These are phyloP conservation scores for Mycena albidolilacea DNA, from an alignment of 768 basidiomycete species.

Conservation along the genomic window DNA sequence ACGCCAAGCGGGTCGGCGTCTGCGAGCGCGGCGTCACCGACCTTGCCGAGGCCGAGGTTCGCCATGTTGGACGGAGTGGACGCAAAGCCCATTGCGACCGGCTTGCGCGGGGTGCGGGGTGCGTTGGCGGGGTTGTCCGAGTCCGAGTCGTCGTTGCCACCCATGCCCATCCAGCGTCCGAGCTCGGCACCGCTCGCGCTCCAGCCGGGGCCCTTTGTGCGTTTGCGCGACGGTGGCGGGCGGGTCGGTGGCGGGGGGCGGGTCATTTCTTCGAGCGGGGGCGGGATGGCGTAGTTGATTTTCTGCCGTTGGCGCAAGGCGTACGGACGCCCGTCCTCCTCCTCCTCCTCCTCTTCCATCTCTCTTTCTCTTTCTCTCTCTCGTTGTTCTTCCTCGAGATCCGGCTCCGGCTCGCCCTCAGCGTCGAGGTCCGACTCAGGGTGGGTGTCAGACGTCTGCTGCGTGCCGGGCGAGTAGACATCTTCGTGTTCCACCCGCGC, in stretches of 20 bases:
- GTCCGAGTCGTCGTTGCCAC: slow-evolving; percentile 81
- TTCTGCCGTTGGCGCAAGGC: slow-evolving; percentile 73
- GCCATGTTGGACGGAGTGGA: slow-evolving; percentile 79
- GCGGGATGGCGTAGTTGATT: slow-evolving; percentile 88
- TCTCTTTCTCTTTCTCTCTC: slow-evolving; percentile 42
- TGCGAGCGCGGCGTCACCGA: slow-evolving; percentile 88
- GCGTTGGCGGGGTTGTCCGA: slow-evolving; percentile 63
- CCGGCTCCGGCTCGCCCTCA: slow-evolving; percentile 54
- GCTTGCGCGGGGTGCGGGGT: slow-evolving; percentile 73
- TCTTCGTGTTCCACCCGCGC: slow-evolving; percentile 60
- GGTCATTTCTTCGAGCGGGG: slow-evolving; percentile 80
- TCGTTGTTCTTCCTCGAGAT: slow-evolving; percentile 53
- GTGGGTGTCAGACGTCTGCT: slow-evolving; percentile 60
- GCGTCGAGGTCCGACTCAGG: slow-evolving; percentile 54
- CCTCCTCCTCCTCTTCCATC: slow-evolving; percentile 52
- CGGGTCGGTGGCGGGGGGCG: slow-evolving; percentile 55
- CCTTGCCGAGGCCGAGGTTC: slow-evolving; percentile 87
- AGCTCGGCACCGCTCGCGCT: slow-evolving; percentile 85
- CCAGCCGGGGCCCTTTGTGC: slow-evolving; percentile 75
- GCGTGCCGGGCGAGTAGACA: slow-evolving; percentile 71
- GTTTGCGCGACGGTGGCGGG: slow-evolving; percentile 39
- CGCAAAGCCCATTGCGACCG: slow-evolving; percentile 69
- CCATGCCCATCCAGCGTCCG: slow-evolving; percentile 83
- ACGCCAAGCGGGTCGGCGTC: slow-evolving; percentile 96
- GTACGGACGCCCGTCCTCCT: slow-evolving; percentile 68